phyloP scores from a whole-genome alignment of 1,284 basidiomycete species.

The Rhodotorula sp. region DNA sequence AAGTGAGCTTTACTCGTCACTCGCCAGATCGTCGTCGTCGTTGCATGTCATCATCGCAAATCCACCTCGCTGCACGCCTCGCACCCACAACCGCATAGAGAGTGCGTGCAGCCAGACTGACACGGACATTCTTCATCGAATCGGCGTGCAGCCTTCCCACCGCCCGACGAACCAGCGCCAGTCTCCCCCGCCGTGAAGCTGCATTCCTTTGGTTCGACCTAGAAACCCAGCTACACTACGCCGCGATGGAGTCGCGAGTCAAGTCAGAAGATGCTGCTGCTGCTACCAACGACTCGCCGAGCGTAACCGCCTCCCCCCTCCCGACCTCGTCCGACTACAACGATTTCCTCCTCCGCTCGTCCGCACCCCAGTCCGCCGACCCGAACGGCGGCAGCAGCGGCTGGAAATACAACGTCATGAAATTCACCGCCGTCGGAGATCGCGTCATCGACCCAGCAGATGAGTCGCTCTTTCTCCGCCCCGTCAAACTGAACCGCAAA shows the following conservation, averaged over 20 bases:
- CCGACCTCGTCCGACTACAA: conserved; percentile 17
- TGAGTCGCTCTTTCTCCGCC: conserved; percentile 47
- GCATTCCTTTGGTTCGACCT: no score
- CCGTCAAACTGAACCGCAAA: conserved; percentile 81
- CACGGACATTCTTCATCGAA: background rate
- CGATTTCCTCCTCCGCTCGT: conserved; percentile 24
- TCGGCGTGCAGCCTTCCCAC: no score
- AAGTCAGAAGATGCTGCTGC: background rate
- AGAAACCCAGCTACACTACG: no score
- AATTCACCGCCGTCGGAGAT: conserved; percentile 34
- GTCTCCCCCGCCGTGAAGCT: no score
- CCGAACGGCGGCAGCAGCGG: conserved; percentile 2
- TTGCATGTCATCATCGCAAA: background rate
- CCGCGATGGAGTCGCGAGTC: conserved; percentile 3
- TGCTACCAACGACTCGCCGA: background rate
- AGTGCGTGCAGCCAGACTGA: no score
- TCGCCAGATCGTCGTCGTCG: background rate
- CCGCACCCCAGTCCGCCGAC: conserved; percentile 1
- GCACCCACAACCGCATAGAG: no score
- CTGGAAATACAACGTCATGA: conserved; percentile 46
- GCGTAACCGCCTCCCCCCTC: conserved; percentile 6
- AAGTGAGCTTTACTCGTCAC: background rate
- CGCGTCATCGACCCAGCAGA: conserved; percentile 30
- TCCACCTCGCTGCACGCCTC: no score
- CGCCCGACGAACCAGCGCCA: no score